These are phyloP conservation scores for Cyamopsis tetragonoloba DNA, from an alignment of 306 rosid genomes.

Conservation along the genomic window DNA sequence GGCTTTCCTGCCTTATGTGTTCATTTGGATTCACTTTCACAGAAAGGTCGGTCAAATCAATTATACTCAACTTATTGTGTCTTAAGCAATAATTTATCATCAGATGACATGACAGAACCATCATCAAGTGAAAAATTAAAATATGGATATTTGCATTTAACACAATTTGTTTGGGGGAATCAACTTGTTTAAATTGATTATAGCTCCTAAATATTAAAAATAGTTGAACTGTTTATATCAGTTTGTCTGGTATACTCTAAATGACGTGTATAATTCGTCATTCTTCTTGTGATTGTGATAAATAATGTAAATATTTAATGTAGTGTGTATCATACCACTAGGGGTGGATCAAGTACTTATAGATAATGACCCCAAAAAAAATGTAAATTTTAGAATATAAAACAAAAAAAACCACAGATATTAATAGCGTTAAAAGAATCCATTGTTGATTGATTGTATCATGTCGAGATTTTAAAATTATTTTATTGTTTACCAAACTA, in stretches of 20 bases:
- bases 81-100: conserved; percentile 3
- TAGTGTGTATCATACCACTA: too few relatives aligned
- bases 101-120: neutral
- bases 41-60: neutral
- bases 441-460: too few relatives aligned
- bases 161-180: neutral
- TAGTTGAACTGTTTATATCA: conserved; percentile 2
- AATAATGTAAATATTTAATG: neutral
- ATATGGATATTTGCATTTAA: neutral
- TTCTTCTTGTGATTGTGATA: neutral
- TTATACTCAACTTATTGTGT: neutral
- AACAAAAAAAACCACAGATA: too few relatives aligned
- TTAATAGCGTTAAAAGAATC: too few relatives aligned
- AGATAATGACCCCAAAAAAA: too few relatives aligned
- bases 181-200: neutral
- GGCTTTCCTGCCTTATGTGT: conserved; percentile 8
- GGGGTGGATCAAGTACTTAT: too few relatives aligned
- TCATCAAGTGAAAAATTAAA: neutral
- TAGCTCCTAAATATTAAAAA: neutral
- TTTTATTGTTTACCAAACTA: too few relatives aligned
- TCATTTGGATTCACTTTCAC: neutral
- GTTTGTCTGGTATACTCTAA: neutral
- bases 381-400: too few relatives aligned
- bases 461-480: too few relatives aligned
- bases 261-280: neutral